Percentiles rank a stretch among this genome's conserved stretches.
phyloP scores from a whole-genome alignment of 169 alveolate species.

The Eimeria tenella region DNA sequence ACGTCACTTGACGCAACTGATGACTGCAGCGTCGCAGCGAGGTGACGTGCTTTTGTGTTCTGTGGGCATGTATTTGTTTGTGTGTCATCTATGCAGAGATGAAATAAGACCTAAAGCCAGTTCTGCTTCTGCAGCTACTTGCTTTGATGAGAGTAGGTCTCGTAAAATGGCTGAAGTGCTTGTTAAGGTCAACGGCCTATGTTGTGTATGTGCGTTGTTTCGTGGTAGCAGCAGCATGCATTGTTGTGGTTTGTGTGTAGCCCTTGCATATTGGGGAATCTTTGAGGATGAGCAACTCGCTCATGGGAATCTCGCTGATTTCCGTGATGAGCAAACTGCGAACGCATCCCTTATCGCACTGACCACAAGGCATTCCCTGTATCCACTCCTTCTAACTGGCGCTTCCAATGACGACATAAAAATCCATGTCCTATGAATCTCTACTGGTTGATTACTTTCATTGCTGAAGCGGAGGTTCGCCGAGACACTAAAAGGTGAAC shows the following conservation, averaged over 20 bases:
- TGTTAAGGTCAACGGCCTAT: not conserved
- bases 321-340: conserved; percentile 69
- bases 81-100: not conserved
- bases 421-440: conserved; percentile 57
- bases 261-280: not conserved
- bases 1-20: conserved; percentile 28
- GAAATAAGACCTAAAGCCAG: conserved; percentile 57
- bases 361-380: not conserved
- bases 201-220: not conserved
- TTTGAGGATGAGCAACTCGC: conserved; percentile 54
- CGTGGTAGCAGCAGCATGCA: not conserved
- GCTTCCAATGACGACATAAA: conserved; percentile 23
- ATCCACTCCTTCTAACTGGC: not conserved
- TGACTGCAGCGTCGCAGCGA: not conserved
- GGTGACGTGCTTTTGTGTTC: too few relatives aligned
- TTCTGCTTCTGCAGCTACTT: conserved; percentile 69
- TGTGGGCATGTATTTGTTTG: not conserved
- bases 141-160: conserved; percentile 57
- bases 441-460: not conserved
- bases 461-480: conserved; percentile 66
- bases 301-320: conserved; percentile 70
- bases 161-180: not conserved
- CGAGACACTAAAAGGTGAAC: not conserved
- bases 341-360: conserved; percentile 72
- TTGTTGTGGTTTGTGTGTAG: not conserved